A percentile compares a stretch with the other conserved stretches of the same genome.
Evolutionary conservation across 2,329 filamentous ascomycete genomes (phyloP).

Genomic region (Paracamarosporium sp.): DNA sequence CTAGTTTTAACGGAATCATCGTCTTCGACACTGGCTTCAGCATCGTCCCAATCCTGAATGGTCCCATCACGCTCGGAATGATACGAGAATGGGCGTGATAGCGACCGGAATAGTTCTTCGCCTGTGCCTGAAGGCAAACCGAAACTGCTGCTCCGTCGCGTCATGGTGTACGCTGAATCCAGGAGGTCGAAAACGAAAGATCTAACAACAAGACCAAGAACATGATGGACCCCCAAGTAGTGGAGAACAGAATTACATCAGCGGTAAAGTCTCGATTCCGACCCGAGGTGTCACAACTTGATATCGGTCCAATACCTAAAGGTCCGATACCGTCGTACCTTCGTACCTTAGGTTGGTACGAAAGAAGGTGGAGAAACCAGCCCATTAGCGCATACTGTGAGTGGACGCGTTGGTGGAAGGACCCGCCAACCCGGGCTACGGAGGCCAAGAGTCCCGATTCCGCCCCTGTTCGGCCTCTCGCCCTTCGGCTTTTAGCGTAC

Average conservation of each 20-base stretch:
- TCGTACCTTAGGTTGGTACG: not conserved
- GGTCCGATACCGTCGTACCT: not conserved
- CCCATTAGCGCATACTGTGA: not conserved
- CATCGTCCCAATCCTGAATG: not conserved
- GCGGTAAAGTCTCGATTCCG: not conserved
- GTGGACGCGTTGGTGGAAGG: not conserved
- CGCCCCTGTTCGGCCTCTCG: not conserved
- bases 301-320: not conserved
- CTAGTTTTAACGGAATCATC: slow-evolving; percentile 2
- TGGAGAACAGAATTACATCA: not conserved
- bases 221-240: not conserved
- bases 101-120: not conserved
- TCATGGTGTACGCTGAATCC: not conserved
- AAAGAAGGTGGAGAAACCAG: not conserved
- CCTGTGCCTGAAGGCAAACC: not conserved
- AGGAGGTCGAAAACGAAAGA: not conserved
- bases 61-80: not conserved
- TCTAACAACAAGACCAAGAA: not conserved
- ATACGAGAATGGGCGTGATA: slow-evolving; percentile 1
- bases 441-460: slow-evolving; percentile 1
- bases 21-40: not conserved
- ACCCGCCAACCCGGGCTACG: not conserved
- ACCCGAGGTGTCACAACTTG: not conserved
- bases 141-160: not conserved
- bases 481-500: not conserved